Evolutionary conservation across 306 rosid genomes (phyloP), one percentile per base, ranked within the genome.

Genomic region (Trifolium repens): DNA sequence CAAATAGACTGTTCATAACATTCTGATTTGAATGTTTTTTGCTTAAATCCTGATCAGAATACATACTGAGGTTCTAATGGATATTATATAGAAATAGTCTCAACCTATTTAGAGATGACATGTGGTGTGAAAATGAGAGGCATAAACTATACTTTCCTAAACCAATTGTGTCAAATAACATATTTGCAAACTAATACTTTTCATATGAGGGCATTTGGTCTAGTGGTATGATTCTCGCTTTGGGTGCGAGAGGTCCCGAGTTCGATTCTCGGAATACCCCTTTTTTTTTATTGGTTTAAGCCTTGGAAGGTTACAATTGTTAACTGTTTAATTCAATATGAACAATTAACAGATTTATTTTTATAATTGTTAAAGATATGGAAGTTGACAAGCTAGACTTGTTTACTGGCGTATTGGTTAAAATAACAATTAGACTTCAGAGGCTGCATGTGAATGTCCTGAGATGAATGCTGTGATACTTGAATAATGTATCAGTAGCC

Each of bases 231-330:
- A 60, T 60, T 60, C 66, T 60, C 17, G 66, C 66, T 60, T 60
- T 60, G 66, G 66, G 66, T 60, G 66, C 42, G 17, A 60, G 66
- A 60, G 66, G 66, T 60, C 66, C 66, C 5, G 66, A 60, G 66
- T 60, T 60, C 16, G 65, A 59, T 59, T 59, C 65, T 59, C 65
- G 10, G 65, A 59, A 59, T 59, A 19, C 65, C 65, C 65, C 65
- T 0, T n/a, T 52, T 52, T 67, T 12, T 11, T 39, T 42, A 42
- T 26, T 26, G 64, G 12, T 58, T 59, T 30, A 60, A 60, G 5
- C 19, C 14, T 1, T 60, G 17, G 42, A 60, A 60, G 66, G 11
- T 27, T 60, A 12, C 11, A 5, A 60, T 30, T 60, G 42, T 59
- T 59, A 27, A 13, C 6, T 60, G 16, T 30, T 27, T 59, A 12